Evolutionary conservation across 192 early-diverging fungal species (phyloP), one percentile per base, ranked within the genome.

Genomic region (Entomortierella parvispora): DNA sequence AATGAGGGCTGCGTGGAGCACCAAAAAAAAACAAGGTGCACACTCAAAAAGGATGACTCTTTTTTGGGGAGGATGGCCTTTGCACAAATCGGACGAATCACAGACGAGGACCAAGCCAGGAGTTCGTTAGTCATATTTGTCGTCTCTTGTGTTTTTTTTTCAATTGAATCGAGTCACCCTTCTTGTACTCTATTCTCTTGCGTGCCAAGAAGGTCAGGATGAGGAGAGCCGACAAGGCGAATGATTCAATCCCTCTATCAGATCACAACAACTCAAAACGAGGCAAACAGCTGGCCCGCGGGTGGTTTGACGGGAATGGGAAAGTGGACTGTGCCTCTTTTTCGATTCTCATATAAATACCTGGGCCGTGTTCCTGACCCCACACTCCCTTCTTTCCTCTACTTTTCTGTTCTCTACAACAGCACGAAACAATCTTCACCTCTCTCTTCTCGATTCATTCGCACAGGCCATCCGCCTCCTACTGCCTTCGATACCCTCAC

Each of bases 281-380:
- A 52, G 28, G 28, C 26, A 52, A 52, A 52, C 51, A 52, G 14
- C n/a, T n/a, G 51, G 33, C 37, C 32, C 55, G n/a, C n/a, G n/a
- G n/a, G n/a, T n/a, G n/a, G 17, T 57, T 23, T n/a, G 37, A 31
- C 20, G 55, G 34, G 10, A 29, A 54, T 25, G 52, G 28, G 31
- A 29, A 29, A 8, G 45, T 23, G 31, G 11, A n/a, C 43, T 55
- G 23, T 34, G 46, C 23, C 34, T 43, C 43, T 2, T 40, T 11
- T 52, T 33, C 2, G n/a, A n/a, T 20, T 47, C 23, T 25, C 26
- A 65, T 72, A 72, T 72, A 72, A 72, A 72, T 72, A 72, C n/a
- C 25, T 6, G 18, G 15, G 10, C 40, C n/a, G 0, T 44, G 12
- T 51, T 52, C 32, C n/a, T n/a, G n/a, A n/a, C 71, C 63, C 56